phyloP scores from a whole-genome alignment of 208 protist species.

The Lotmaria passim region DNA sequence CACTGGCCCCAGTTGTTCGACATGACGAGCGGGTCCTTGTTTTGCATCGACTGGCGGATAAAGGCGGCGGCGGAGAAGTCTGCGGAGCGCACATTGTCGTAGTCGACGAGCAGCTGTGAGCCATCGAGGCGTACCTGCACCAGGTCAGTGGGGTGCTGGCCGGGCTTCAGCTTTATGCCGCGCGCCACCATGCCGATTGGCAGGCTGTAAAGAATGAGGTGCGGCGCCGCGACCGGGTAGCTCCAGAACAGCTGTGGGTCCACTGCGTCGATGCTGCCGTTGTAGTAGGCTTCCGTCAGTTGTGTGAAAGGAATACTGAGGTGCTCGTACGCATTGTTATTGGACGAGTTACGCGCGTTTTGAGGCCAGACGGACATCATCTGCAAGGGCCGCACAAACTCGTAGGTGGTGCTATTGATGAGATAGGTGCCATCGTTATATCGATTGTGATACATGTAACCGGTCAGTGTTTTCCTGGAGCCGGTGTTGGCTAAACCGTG shows the following conservation, averaged over 20 bases:
- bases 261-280: background rate
- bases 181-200: background rate
- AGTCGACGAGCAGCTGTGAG: background rate
- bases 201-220: background rate
- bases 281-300: conserved; percentile 6
- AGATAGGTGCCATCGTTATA: conserved; percentile 8
- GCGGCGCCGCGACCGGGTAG: background rate
- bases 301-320: no score
- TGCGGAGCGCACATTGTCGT: background rate
- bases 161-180: background rate
- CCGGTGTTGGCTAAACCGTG: background rate
- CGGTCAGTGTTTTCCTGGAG: background rate
- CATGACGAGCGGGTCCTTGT: conserved; percentile 23
- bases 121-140: conserved; percentile 7
- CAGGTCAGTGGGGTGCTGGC: background rate
- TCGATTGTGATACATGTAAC: conserved; percentile 12
- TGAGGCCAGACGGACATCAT: background rate
- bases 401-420: conserved; percentile 9
- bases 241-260: background rate
- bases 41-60: background rate
- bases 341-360: background rate
- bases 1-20: conserved; percentile 28
- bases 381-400: conserved; percentile 6
- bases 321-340: no score
- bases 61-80: conserved; percentile 4